A percentile compares a stretch with the other conserved stretches of the same genome.
Evolutionary conservation across 441 rosid species (phyloP).

Genomic region (Gossypium schwendimanii): DNA sequence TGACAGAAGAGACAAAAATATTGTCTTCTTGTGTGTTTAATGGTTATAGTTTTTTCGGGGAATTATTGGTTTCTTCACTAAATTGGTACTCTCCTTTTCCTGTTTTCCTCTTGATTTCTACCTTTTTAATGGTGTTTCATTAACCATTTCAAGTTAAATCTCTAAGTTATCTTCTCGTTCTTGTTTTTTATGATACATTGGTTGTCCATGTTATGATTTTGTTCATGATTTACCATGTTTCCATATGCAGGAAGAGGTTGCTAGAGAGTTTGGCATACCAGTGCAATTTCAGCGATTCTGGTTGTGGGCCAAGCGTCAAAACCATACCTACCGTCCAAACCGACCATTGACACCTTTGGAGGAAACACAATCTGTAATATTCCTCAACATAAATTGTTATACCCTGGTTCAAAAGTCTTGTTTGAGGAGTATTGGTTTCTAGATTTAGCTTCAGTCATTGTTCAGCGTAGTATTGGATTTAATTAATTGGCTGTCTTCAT

Average conservation of each 20-base stretch:
- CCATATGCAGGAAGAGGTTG: slow-evolving; percentile 36
- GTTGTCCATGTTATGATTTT: not conserved
- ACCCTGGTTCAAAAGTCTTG: not conserved
- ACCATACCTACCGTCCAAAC: slow-evolving; percentile 49
- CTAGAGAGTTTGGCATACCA: slow-evolving; percentile 39
- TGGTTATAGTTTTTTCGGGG: not conserved
- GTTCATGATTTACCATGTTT: slow-evolving; percentile 8
- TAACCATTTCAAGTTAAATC: not conserved
- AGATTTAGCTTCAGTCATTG: not conserved
- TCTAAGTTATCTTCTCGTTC: not conserved
- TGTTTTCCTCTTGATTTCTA: not conserved
- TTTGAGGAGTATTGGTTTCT: not conserved
- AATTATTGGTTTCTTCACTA: slow-evolving; percentile 1
- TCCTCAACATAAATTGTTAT: not conserved
- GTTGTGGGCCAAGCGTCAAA: slow-evolving; percentile 28
- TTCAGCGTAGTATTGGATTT: not conserved
- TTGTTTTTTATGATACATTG: not conserved
- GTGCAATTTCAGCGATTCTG: slow-evolving; percentile 36
- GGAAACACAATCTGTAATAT: slow-evolving; percentile 39
- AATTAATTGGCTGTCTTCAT: not conserved
- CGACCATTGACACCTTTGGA: slow-evolving; percentile 39
- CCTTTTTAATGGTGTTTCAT: not conserved
- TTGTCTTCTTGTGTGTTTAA: not conserved
- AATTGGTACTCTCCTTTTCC: not conserved
- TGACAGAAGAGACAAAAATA: not conserved